Percentiles rank a stretch among this genome's conserved stretches.
phyloP scores from a whole-genome alignment of 345 rosid genomes.

The Boechera divaricarpa region DNA sequence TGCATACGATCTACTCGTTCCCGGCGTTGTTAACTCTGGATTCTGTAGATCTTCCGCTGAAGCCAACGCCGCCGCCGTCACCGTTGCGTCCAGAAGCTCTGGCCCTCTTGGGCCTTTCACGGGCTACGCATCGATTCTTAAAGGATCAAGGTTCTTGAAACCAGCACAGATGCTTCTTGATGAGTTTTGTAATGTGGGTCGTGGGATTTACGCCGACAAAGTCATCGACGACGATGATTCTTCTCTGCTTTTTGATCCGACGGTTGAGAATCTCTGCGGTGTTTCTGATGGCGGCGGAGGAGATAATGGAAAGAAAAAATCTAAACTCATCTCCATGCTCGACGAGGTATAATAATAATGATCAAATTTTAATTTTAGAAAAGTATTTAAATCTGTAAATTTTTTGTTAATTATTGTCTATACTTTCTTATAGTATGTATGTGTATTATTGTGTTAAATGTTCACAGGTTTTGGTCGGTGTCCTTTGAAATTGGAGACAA shows the following conservation, averaged over 20 bases:
- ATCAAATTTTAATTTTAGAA: background rate
- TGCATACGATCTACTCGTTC: constrained; percentile 39
- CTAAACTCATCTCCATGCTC: constrained; percentile 78
- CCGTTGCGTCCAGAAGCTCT: constrained; percentile 57
- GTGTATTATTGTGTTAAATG: constrained; percentile 21
- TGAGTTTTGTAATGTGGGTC: constrained; percentile 74
- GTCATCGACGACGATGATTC: constrained; percentile 51
- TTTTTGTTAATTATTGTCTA: background rate
- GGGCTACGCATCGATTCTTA: constrained; percentile 77
- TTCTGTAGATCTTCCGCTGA: constrained; percentile 38
- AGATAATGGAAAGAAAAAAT: constrained; percentile 68
- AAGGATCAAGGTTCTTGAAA: constrained; percentile 83
- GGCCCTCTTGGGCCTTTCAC: constrained; percentile 69
- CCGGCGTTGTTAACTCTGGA: constrained; percentile 35
- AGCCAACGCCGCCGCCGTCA: constrained; percentile 41
- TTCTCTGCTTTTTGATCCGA: constrained; percentile 62
- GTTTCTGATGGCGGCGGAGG: constrained; percentile 44
- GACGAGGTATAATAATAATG: constrained; percentile 67
- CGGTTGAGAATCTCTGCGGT: constrained; percentile 51
- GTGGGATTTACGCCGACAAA: constrained; percentile 58
- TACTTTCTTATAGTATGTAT: background rate
- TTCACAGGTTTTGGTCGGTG: constrained; percentile 44
- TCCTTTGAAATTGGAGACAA: constrained; percentile 38
- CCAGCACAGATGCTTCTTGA: constrained; percentile 88
- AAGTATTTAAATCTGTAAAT: background rate